Evolutionary conservation across 176 grass and related monocot species (phyloP).

Genomic region (Aegilops bicornis): DNA sequence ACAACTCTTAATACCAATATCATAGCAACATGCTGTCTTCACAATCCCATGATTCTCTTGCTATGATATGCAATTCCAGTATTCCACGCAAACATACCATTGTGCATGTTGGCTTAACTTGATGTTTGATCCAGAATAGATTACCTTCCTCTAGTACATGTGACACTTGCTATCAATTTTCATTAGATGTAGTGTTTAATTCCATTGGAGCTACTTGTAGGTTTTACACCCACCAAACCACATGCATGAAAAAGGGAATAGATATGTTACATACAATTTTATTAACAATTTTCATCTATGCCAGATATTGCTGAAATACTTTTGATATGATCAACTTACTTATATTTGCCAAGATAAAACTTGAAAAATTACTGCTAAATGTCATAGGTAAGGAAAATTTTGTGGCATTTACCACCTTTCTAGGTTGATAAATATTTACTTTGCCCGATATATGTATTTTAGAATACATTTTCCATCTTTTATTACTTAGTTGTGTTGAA

Average conservation of each 20-base stretch:
- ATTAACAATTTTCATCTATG: neutral
- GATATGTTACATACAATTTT: neutral
- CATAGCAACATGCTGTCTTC: no score
- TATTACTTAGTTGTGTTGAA: neutral
- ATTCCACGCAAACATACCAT: neutral
- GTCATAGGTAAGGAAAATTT: neutral
- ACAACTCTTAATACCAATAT: no score
- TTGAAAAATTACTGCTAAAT: neutral
- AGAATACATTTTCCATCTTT: neutral
- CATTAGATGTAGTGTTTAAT: neutral
- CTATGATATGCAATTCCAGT: neutral
- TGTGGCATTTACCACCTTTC: neutral
- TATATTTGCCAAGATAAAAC: neutral
- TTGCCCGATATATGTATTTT: neutral
- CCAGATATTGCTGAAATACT: slow-evolving; percentile 4
- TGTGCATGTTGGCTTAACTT: neutral
- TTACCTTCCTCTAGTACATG: no score
- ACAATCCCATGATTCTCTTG: neutral
- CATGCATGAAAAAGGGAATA: neutral
- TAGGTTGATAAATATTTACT: neutral
- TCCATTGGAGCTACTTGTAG: neutral
- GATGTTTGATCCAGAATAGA: no score
- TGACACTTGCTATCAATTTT: neutral
- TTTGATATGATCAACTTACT: slow-evolving; percentile 1
- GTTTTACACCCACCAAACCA: neutral